Evolutionary conservation across 2,329 filamentous ascomycete species (phyloP), one percentile per base, ranked within the genome.

Genomic region (Cercospora citrullina): DNA sequence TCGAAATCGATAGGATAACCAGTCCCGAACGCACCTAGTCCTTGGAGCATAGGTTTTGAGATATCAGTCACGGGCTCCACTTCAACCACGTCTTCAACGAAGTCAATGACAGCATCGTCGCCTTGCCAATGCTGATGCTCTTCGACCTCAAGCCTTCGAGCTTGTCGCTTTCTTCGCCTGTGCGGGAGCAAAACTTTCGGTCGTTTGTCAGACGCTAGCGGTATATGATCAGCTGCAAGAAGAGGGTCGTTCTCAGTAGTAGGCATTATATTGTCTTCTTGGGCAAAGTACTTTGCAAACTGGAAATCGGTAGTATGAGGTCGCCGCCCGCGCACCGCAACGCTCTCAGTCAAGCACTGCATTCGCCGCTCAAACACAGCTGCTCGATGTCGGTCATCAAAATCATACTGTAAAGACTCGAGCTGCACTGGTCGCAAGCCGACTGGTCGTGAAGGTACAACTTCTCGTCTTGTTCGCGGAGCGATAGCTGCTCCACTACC

Each of bases 1-100:
- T 85, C 84, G 67, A 89, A 89, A 69, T 84, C 83, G 10, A 80
- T 79, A 1, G 86, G 77, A 71, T 87, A 88, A 21, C 79, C 78
- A 4, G 80, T 81, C 31, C 83, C 83, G 71, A 80, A 84, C n/a
- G 81, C 78, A 33, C 79, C 81, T 2, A 89, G 76, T 1, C 83
- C 85, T 65, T 80, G 72, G 36, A 82, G 70, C 2, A 69, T 48
- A 6, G 61, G 58, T 45, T 55, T 59, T 21, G 66, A 60, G 21
- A 63, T 48, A 23, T 59, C 23, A 3, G 64, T 28, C 21, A 31
- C 2, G 5, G 57, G 36, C 16, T 58, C 53, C 14, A 45, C 23
- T 53, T 64, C 68, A 9, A 68, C 65, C 9, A 31, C 57, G 10
- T 60, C 33, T 42, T 42, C 57, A 9, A 61, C 30, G 7, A 42